Base-by-base conservation (phyloP, 441 rosid species). In the Geranium incanum region DNA sequence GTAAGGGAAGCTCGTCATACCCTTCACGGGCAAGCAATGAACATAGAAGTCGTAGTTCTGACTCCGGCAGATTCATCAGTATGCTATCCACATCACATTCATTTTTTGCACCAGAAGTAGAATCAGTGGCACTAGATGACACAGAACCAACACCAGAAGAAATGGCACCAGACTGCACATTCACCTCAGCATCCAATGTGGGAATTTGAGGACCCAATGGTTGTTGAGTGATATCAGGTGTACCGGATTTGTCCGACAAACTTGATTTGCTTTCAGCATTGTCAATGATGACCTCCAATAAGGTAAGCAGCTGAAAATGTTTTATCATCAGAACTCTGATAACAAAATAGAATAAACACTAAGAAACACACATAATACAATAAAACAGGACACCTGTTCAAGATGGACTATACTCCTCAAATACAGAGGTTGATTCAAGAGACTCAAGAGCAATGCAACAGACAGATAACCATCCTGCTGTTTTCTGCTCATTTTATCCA, bases 21-120 rank as follows among this genome's bases (percentile, higher is more conserved):
- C 99, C 97, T 82, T 95, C 99, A 70, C 95, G 88, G 65, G 95
- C 96, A 74, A 95, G 99, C 77, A 95, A 86, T 38, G 97, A 95
- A 76, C 97, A 92, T 36, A 95, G 88, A 70, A 90, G 88, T 68
- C 89, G 84, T 66, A 95, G 97, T 82, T 95, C 97, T 59, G 84
- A 75, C 77, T 81, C 87, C 4, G 97, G 99, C 83, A 95, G 87
- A 78, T 88, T 88, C 68, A 82, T 79, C 77, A 92, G 79, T 63
- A 92, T 82, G 70, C 64, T 79, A 36, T 81, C 89, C 39, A 78
- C 72, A 84, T 92, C 91, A 76, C 82, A 78, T 80, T 87, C 88
- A 78, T 79, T 79, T 71, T 77, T 85, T 70, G 82, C 75, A 71
- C 72, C 72, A 73, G 87, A 71, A 41, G 82, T 76, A 72, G 78